Base-by-base conservation (phyloP, 768 basidiomycete genomes). In the Russula lepida region DNA sequence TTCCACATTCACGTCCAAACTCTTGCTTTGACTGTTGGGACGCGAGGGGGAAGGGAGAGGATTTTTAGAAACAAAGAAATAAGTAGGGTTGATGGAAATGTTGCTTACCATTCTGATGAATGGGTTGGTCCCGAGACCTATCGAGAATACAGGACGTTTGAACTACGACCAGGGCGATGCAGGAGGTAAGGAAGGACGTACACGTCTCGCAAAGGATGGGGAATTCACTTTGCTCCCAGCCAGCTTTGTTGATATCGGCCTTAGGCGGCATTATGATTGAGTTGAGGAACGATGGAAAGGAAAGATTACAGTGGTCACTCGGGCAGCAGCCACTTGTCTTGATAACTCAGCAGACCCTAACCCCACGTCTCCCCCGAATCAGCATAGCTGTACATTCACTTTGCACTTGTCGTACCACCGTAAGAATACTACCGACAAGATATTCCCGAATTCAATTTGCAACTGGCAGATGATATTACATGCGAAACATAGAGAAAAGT, bases 151-250 rank as follows among this genome's bases (percentile, higher is more conserved):
- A 21, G 32, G 37, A 49, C 17, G 39, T 33, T 32, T 33, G 23
- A 43, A 23, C 25, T 12, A 39, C 2, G 6, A 25, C 46, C 46
- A 37, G 2, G 4, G 2, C 6, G 21, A 11, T 37, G 33, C 8
- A 39, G 35, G 15, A 54, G 17, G 21, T 13, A 54, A 41, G 6
- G 41, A 54, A 48, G 28, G 56, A 74, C 86, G 65, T 69, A 89
- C 93, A 95, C 71, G 89, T 92, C 74, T 95, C 93, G 72, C 93
- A 95, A 25, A 95, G 84, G 72, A 93, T 90, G 4, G 93, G 92
- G 56, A 94, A 94, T 72, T 94, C 92, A 71, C 86, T 88, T 76
- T 91, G 88, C 70, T 95, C 92, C 89, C 89, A 91, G 15, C 92
- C 91, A 23, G 92, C 91, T 74, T 93, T 94, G 79, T 95, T 95